Conservation (phyloP, 192 early-diverging fungal genomes). For the Linnemannia hyalina region DNA sequence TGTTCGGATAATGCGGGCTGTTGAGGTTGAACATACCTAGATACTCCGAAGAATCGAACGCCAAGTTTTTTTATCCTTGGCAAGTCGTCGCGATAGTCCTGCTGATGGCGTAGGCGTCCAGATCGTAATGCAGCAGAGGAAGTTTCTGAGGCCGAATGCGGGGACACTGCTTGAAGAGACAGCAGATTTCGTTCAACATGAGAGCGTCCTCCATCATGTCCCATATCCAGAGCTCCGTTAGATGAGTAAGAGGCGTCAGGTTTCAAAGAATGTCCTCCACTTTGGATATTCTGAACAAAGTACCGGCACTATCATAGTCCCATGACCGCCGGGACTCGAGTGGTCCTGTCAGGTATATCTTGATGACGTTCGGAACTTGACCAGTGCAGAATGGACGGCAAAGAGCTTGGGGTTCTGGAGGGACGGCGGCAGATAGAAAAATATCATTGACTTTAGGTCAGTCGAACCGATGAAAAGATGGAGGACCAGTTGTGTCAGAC, state of each 20-base stretch:
- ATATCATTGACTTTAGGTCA: not conserved
- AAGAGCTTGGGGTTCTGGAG: not conserved
- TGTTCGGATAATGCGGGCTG: not conserved
- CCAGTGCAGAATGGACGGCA: not conserved
- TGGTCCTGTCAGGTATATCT: not conserved
- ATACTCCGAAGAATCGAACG: not conserved
- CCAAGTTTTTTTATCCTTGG: not conserved
- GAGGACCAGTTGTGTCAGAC: not conserved
- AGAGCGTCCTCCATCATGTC: not conserved
- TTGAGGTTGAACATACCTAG: not conserved
- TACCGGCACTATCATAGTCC: not conserved
- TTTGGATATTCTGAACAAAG: not conserved
- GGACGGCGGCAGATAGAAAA: not conserved
- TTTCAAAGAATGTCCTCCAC: not conserved
- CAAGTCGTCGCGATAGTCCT: not conserved
- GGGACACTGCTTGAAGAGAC: not conserved
- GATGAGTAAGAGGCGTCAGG: not conserved
- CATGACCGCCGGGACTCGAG: not conserved
- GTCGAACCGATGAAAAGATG: not conserved
- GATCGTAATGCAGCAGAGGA: not conserved
- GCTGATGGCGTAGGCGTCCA: not conserved
- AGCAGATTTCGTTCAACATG: not conserved
- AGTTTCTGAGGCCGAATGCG: not conserved
- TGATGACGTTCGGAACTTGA: not conserved
- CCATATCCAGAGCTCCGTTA: not conserved